Conservation (phyloP, 176 grass and related monocot genomes). For the Raddia guianensis region DNA sequence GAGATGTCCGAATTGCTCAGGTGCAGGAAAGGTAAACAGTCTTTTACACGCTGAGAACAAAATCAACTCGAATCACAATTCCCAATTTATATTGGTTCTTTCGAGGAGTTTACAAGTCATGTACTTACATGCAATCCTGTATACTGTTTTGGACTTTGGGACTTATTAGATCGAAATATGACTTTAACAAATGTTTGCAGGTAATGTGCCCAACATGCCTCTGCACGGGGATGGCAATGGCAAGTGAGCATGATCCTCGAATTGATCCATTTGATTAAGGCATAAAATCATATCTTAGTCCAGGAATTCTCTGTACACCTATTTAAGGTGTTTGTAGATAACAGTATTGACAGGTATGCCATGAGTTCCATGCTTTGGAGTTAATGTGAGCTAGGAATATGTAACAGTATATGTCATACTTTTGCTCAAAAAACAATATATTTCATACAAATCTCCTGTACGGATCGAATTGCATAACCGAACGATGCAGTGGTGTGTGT, state of each 20-base stretch:
- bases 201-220: slow-evolving; percentile 99
- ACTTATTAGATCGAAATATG: background rate
- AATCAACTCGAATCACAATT: background rate
- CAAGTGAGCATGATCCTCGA: slow-evolving; percentile 94
- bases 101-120: background rate
- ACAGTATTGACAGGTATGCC: slow-evolving; percentile 21
- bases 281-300: background rate
- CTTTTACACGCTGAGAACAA: background rate
- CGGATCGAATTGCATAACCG: background rate
- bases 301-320: slow-evolving; percentile 8
- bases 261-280: slow-evolving; percentile 88
- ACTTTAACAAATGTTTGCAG: slow-evolving; percentile 48
- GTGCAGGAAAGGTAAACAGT: slow-evolving; percentile 78
- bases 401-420: background rate
- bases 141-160: background rate
- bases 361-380: slow-evolving; percentile 4
- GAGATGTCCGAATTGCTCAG: slow-evolving; percentile 93
- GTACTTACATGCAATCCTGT: background rate
- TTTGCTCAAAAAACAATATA: background rate
- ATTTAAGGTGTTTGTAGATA: slow-evolving; percentile 49
- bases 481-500: slow-evolving; percentile 39
- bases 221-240: slow-evolving; percentile 99
- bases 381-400: slow-evolving; percentile 3
- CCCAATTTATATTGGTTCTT: slow-evolving; percentile 1
- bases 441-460: background rate